Base-by-base conservation (phyloP, 2,329 filamentous ascomycete species). In the Thermothelomyces thermophilus region DNA sequence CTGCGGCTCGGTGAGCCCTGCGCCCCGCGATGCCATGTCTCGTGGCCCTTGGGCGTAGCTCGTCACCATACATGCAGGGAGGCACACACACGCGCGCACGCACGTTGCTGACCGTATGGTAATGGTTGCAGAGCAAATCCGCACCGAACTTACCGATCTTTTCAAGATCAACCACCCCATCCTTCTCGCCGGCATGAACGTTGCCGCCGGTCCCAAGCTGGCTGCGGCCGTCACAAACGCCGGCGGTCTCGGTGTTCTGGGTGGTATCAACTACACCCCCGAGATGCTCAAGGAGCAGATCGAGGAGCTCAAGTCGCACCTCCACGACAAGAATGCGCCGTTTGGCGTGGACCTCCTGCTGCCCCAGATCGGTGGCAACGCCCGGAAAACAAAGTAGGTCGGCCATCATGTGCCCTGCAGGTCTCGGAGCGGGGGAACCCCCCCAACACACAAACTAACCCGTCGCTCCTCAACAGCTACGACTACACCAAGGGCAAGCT, bases 401-500 rank as follows among this genome's bases (percentile, higher is more conserved):
- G 36, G 17, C 16, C n/a, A 14, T 11, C 13, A 35, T 16, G 7
- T n/a, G n/a, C n/a, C n/a, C n/a, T n/a, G n/a, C n/a, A n/a, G n/a
- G n/a, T n/a, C n/a, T n/a, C n/a, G n/a, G n/a, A n/a, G n/a, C n/a
- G n/a, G n/a, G n/a, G n/a, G n/a, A n/a, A n/a, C n/a, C n/a, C n/a
- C n/a, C n/a, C n/a, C n/a, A n/a, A n/a, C n/a, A n/a, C n/a, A n/a
- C n/a, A n/a, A n/a, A 34, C 44, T 56, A 17, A 56, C 53, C 26
- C 14, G 19, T 19, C 20, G 1, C 2, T 7, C 28, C 40, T 19
- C 41, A 9, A 5, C 63, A 96, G 91, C 82, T 95, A 97, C 73
- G 93, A 98, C 73, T 98, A 98, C 77, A 98, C 93, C 65, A 97
- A 98, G 78, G 93, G 93, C 69, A 97, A 97, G 75, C 87, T 98